These are phyloP conservation scores for Sarocladium strictum DNA, from an alignment of 2,329 filamentous ascomycete genomes.

Conservation along the genomic window DNA sequence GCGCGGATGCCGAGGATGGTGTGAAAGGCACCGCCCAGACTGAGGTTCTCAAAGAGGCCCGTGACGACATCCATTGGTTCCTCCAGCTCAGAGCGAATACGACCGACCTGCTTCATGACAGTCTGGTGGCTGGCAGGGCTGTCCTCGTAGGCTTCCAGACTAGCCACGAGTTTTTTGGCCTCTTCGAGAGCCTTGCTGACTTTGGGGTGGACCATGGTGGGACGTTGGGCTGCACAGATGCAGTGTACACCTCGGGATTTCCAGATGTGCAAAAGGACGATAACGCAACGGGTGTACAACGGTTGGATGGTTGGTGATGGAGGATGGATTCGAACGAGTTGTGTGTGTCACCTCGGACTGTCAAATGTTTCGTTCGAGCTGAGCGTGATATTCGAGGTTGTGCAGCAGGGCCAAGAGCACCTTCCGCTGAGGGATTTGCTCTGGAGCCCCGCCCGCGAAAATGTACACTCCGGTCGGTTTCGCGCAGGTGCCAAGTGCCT, in stretches of 20 bases:
- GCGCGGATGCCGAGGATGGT: conserved; percentile 20
- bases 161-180: conserved; percentile 19
- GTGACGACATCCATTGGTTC: conserved; percentile 21
- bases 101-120: conserved; percentile 19
- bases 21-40: conserved; percentile 19
- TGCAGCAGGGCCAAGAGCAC: too few relatives aligned
- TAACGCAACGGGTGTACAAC: not conserved
- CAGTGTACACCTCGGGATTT: too few relatives aligned
- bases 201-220: conserved; percentile 17
- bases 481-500: too few relatives aligned
- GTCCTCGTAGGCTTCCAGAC: conserved; percentile 20
- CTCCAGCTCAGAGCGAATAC: conserved; percentile 19
- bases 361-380: too few relatives aligned
- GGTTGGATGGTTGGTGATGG: not conserved
- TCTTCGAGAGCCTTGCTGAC: conserved; percentile 20
- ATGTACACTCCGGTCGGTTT: too few relatives aligned
- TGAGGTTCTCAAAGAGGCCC: conserved; percentile 18
- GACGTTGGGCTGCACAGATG: too few relatives aligned
- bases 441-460: too few relatives aligned
- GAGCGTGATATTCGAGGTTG: too few relatives aligned
- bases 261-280: not conserved
- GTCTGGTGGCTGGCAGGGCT: conserved; percentile 16
- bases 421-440: too few relatives aligned
- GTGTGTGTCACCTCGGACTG: too few relatives aligned
- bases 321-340: too few relatives aligned